Base-by-base conservation (phyloP, 177 flowering plant genomes). In the Vitis hybrid region DNA sequence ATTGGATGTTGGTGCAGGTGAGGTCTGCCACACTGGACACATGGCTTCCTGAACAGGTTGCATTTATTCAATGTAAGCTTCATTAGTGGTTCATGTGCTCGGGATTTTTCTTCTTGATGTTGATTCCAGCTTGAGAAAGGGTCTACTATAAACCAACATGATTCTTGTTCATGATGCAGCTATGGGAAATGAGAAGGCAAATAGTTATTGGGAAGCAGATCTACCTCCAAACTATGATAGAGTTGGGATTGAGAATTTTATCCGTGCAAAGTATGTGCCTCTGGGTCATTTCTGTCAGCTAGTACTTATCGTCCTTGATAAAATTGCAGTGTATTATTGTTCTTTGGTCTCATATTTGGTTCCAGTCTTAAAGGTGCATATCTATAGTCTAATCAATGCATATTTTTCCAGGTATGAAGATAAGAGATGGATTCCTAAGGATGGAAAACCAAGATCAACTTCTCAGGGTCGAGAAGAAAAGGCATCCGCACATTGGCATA, bases 11-110 rank as follows among this genome's bases (percentile, higher is more conserved):
- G 24, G 40, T 81, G 75, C 86, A 92, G 97, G 97, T 92, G 63
- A 83, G 97, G 64, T 92, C 97, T 79, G 97, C 97, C 24, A 89
- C 97, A 1, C 78, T 95, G 68, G 99, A 95, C 72, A 92, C 99
- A 78, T 95, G 99, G 99, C 97, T 95, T 54, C 99, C 97, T 3
- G 97, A 95, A 81, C 97, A 95, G 88, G 93, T 95, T 82, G 89
- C 91, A 24, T 95, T 91, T 70, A 90, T 95, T 82, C 96, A 91
- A 68, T 86, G 99, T 95, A 88, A 82, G 93, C 52, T 27, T 71
- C 1, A 54, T 11, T 62, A 0, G 8, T 61, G n/a, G 52, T 56
- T 62, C 35, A 56, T 57, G 32, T 16, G n/a, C 6, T 71, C 46
- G 62, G 6, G 32, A 15, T 60, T 10, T 48, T 65, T 62, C 3